A percentile compares a stretch with the other conserved stretches of the same genome.
Conservation (phyloP, 2,329 filamentous ascomycete species). For the Dryadomyces sulphureus region DNA sequence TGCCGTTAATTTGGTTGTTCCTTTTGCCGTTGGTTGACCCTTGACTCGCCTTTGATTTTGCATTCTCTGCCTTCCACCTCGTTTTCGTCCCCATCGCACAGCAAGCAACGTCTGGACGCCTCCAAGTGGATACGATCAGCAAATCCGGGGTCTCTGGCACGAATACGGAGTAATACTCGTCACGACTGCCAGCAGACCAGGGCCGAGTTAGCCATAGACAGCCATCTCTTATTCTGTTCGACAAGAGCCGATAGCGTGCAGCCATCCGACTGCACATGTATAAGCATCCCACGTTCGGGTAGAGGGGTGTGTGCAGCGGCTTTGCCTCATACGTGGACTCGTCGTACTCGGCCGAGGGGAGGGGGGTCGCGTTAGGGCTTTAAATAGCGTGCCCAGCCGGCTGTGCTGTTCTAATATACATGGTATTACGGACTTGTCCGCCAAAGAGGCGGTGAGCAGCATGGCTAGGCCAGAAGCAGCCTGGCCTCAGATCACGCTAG, state of each 20-base stretch:
- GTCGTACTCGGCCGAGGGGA: background rate
- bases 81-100: too few relatives aligned
- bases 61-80: too few relatives aligned
- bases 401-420: background rate
- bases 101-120: background rate
- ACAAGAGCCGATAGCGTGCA: background rate
- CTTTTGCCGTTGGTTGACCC: too few relatives aligned
- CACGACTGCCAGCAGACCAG: background rate
- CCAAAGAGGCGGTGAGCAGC: conserved; percentile 9
- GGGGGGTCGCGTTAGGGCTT: conserved; percentile 4
- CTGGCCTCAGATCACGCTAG: conserved; percentile 7
- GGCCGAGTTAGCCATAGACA: background rate
- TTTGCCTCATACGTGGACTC: conserved; percentile 1
- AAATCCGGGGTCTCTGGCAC: background rate
- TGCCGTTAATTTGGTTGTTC: too few relatives aligned
- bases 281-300: background rate
- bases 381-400: conserved; percentile 4
- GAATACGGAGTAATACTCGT: background rate
- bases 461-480: conserved; percentile 8
- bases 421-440: background rate
- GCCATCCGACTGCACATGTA: background rate
- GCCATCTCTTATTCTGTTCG: background rate
- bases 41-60: too few relatives aligned
- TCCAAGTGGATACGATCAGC: background rate
- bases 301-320: background rate